Conservation (phyloP, 441 rosid genomes). For the Adansonia gregorii region DNA sequence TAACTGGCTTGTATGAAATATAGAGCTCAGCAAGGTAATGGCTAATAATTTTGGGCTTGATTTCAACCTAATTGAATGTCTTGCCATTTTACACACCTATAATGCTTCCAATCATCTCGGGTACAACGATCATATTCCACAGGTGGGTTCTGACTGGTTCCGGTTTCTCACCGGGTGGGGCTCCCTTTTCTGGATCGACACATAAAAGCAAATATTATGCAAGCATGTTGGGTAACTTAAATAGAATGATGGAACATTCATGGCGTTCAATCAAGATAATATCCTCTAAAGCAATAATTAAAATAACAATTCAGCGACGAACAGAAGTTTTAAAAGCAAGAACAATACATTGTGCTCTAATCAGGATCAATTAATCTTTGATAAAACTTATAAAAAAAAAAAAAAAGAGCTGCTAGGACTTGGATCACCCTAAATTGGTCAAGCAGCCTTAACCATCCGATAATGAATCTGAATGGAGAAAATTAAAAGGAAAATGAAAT, state of each 20-base stretch:
- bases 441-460: not conserved
- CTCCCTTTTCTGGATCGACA: conserved; percentile 70
- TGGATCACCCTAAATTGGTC: not conserved
- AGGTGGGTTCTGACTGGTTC: conserved; percentile 81
- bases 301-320: not conserved
- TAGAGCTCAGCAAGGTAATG: conserved; percentile 90
- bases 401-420: not conserved
- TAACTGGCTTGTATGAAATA: conserved; percentile 86
- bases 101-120: conserved; percentile 90
- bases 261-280: not conserved
- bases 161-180: conserved; percentile 86
- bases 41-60: conserved; percentile 95
- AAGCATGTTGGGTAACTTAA: too few relatives aligned
- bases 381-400: too few relatives aligned
- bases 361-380: not conserved
- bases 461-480: not conserved
- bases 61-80: conserved; percentile 87
- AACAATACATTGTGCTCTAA: not conserved
- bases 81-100: conserved; percentile 88
- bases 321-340: not conserved
- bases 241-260: not conserved
- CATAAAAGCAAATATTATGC: not conserved
- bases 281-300: not conserved
- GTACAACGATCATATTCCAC: conserved; percentile 78
- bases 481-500: not conserved